Conservation (phyloP, 2,329 filamentous ascomycete species). For the Fusarium poae region DNA sequence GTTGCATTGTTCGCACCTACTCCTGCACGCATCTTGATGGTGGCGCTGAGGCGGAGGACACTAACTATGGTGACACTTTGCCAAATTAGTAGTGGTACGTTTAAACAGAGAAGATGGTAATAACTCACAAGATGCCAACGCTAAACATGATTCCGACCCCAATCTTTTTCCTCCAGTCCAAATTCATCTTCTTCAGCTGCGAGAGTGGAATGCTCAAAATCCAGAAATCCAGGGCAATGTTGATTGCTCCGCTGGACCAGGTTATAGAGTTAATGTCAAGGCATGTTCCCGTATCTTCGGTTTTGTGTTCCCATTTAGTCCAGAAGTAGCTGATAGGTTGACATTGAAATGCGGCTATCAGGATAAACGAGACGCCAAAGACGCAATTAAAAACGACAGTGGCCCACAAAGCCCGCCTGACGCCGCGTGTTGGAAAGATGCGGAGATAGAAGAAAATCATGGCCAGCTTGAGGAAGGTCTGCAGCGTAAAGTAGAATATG, state of each 20-base stretch:
- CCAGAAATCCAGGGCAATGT: conserved; percentile 65
- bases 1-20: conserved; percentile 50
- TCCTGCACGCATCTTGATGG: conserved; percentile 49
- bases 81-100: background rate
- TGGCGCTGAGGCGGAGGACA: conserved; percentile 54
- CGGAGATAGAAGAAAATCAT: conserved; percentile 68
- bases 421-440: conserved; percentile 61
- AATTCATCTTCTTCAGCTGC: conserved; percentile 57
- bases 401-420: conserved; percentile 59
- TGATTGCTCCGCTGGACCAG: conserved; percentile 65
- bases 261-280: conserved; percentile 62
- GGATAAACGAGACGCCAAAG: conserved; percentile 59
- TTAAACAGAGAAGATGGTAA: fast-evolving
- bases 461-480: conserved; percentile 64
- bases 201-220: conserved; percentile 65
- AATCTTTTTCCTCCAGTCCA: conserved; percentile 63
- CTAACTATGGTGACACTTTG: conserved; percentile 56
- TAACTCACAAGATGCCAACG: conserved; percentile 60
- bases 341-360: conserved; percentile 64
- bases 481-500: conserved; percentile 60
- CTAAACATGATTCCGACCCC: conserved; percentile 64
- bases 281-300: conserved; percentile 57
- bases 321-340: conserved; percentile 65
- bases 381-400: conserved; percentile 57
- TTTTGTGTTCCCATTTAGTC: conserved; percentile 61